These are phyloP conservation scores for Penicillium paxilli DNA, from an alignment of 495 filamentous ascomycete genomes.

Conservation along the genomic window DNA sequence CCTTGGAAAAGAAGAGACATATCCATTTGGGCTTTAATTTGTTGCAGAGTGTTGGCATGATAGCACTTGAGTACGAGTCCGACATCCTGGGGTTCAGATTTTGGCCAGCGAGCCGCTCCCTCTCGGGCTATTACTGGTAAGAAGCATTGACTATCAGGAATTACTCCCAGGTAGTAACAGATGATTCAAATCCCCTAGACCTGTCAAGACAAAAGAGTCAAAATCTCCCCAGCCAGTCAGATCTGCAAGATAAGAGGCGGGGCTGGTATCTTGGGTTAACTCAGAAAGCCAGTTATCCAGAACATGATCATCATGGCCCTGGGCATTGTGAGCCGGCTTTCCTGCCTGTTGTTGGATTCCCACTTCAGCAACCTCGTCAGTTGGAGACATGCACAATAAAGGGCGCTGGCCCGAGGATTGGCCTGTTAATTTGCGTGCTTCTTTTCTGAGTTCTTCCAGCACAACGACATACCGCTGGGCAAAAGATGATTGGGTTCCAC, in stretches of 20 bases:
- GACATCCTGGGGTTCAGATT: no score
- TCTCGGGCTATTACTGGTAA: no score
- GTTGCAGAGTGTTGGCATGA: not conserved
- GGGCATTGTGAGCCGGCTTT: not conserved
- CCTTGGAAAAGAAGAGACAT: constrained; percentile 51
- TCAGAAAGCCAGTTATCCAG: constrained; percentile 15
- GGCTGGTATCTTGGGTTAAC: constrained; percentile 11
- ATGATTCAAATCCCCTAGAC: constrained; percentile 2
- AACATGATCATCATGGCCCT: not conserved
- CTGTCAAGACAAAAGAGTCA: constrained; percentile 21
- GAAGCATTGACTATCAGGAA: no score
- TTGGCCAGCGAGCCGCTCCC: no score
- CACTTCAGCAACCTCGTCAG: not conserved
- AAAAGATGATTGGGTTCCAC: constrained; percentile 20
- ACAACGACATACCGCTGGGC: constrained; percentile 37
- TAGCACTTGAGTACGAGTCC: no score
- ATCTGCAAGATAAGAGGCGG: constrained; percentile 13
- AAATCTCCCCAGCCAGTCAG: constrained; percentile 27
- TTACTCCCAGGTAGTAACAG: not conserved
- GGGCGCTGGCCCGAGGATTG: not conserved
- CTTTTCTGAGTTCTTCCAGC: constrained; percentile 42
- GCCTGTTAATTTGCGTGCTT: constrained; percentile 22
- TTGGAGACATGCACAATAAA: not conserved
- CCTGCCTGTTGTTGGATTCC: not conserved
- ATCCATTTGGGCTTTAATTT: constrained; percentile 57